Conservation (phyloP, 306 rosid genomes). For the Lathyrus tuberosus region DNA sequence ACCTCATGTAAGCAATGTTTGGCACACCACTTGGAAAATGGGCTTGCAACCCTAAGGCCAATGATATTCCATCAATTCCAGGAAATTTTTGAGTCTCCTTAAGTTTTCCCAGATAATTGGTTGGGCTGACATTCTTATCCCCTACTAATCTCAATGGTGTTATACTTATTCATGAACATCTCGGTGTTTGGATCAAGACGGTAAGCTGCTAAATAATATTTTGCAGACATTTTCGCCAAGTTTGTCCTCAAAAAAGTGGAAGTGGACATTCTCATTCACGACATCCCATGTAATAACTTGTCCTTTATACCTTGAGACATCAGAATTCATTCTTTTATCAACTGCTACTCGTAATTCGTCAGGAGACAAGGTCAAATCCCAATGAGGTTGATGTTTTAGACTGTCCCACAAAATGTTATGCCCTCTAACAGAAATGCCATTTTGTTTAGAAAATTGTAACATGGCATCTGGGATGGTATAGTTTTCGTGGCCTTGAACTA, state of each 20-base stretch:
- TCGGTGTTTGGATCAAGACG: constrained; percentile 57
- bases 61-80: constrained; percentile 44
- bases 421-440: constrained; percentile 63
- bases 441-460: constrained; percentile 52
- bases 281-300: constrained; percentile 84
- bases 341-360: constrained; percentile 50
- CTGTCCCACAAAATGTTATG: constrained; percentile 77
- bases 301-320: constrained; percentile 67
- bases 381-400: constrained; percentile 44
- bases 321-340: constrained; percentile 55
- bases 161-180: constrained; percentile 74
- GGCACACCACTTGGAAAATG: constrained; percentile 55
- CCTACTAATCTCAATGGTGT: constrained; percentile 56
- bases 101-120: constrained; percentile 49
- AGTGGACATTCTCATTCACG: constrained; percentile 76
- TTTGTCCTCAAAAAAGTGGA: constrained; percentile 60
- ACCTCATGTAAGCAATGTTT: constrained; percentile 70
- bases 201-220: constrained; percentile 47
- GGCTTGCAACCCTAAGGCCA: constrained; percentile 71
- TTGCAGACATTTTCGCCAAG: constrained; percentile 61
- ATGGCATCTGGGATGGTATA: constrained; percentile 69
- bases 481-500: constrained; percentile 58
- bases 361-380: constrained; percentile 64
- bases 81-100: constrained; percentile 50
- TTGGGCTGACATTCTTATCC: constrained; percentile 45